Percentiles rank a stretch among this genome's conserved stretches.
Conservation (phyloP, 768 basidiomycete species). For the Tylopilus sp. region DNA sequence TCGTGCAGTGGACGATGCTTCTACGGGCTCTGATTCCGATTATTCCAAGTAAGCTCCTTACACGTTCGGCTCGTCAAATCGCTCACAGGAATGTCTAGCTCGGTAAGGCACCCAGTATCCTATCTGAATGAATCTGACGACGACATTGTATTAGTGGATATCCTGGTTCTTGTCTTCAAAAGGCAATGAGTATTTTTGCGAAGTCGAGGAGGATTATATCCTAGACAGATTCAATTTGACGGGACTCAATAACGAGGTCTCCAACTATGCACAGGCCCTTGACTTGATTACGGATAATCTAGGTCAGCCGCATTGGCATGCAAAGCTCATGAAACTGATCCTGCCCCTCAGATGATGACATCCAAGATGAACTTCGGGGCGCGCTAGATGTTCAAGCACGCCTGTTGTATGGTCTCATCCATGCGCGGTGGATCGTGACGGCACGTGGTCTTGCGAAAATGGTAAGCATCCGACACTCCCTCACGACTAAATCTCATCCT, state of each 20-base stretch:
- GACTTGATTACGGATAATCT: constrained; percentile 96
- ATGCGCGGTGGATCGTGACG: constrained; percentile 96
- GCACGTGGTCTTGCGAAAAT: constrained; percentile 92
- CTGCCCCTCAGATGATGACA: constrained; percentile 70
- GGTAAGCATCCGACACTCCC: constrained; percentile 45
- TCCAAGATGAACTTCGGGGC: constrained; percentile 91
- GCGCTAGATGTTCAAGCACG: constrained; percentile 91
- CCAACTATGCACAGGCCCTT: constrained; percentile 90
- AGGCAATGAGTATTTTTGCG: constrained; percentile 99
- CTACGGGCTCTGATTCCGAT: constrained; percentile 91
- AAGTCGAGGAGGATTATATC: constrained; percentile 99
- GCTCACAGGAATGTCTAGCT: constrained; percentile 23
- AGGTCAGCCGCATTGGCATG: constrained; percentile 50
- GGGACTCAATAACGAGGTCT: constrained; percentile 92
- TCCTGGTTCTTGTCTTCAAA: constrained; percentile 97
- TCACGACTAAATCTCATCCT: not conserved
- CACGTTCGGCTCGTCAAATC: not conserved
- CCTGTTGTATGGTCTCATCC: constrained; percentile 92
- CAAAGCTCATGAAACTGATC: not conserved
- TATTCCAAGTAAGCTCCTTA: constrained; percentile 77
- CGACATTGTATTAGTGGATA: constrained; percentile 66
- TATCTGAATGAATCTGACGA: constrained; percentile 17
- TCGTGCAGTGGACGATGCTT: constrained; percentile 74
- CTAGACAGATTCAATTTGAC: constrained; percentile 98
- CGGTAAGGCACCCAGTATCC: constrained; percentile 21